Evolutionary conservation across 345 rosid species (phyloP), one percentile per base, ranked within the genome.

Genomic region (Mallotus nudiflorus): DNA sequence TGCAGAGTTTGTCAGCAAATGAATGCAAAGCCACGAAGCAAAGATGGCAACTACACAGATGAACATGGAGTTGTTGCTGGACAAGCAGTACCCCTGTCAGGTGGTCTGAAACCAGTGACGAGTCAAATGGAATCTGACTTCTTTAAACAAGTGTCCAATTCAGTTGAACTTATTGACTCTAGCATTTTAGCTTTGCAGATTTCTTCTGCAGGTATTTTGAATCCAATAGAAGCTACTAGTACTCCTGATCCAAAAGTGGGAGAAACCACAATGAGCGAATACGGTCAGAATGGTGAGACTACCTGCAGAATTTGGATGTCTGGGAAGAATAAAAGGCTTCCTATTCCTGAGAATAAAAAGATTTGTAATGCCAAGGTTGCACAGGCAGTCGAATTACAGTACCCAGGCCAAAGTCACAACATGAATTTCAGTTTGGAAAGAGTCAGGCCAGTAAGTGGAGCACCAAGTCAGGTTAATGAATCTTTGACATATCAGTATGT

Each of bases 1-100:
- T 69, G 73, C 48, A 33, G 66, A 29, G 66, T 69, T 46, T 69
- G 73, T 69, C 73, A 59, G 24, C 33, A 48, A 35, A 15, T 8
- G 15, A 35, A 24, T 27, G 19, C 27, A 3, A 22, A 28, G 24
- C 24, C 9, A 33, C 50, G 13, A 4, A 51, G 24, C 16, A 3
- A 7, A 33, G 19, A 53, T 6, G 27, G n/a, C 12, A 60, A 6
- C 12, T 18, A 3, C 50, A 62, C 8, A 20, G 19, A 62, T 22
- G 27, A 39, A n/a, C 8, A 42, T 18, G 19, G 28, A 2, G 50
- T 40, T 5, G 50, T 40, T 5, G 10, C 3, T 12, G 18, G 29
- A 40, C 20, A 61, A 7, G 13, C 46, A 8, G 20, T 20, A 37
- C 19, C 7, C 5, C n/a, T 37, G 28, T 22, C 27, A 0, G 11